Conservation (phyloP, 768 basidiomycete species). For the Panaeolus papilionaceus region DNA sequence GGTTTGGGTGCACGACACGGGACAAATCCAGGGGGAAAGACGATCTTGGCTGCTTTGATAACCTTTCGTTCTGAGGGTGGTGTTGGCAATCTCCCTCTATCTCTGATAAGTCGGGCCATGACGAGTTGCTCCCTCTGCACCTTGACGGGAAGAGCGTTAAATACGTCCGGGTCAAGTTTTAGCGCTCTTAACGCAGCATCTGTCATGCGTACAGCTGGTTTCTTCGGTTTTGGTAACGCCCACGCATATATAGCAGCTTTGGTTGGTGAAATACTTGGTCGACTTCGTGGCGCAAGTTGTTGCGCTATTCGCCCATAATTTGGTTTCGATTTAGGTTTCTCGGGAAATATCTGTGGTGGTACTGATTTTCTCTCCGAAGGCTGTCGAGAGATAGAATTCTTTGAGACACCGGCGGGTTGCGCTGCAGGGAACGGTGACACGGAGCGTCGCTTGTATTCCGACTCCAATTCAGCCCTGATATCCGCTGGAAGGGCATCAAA, state of each 20-base stretch:
- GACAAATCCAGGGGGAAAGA: slow-evolving; percentile 45
- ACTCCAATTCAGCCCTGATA: slow-evolving; percentile 70
- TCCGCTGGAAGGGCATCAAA: slow-evolving; percentile 76
- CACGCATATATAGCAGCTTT: slow-evolving; percentile 40
- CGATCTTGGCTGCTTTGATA: slow-evolving; percentile 57
- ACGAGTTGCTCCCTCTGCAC: slow-evolving; percentile 79
- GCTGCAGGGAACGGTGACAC: slow-evolving; percentile 47
- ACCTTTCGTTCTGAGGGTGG: slow-evolving; percentile 52
- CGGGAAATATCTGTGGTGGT: slow-evolving; percentile 38
- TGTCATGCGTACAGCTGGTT: slow-evolving; percentile 49
- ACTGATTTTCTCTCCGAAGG: slow-evolving; percentile 26
- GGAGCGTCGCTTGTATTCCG: slow-evolving; percentile 68
- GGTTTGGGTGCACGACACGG: slow-evolving; percentile 60
- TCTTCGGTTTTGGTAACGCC: slow-evolving; percentile 36
- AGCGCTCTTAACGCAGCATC: slow-evolving; percentile 66
- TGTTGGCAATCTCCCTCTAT: slow-evolving; percentile 45
- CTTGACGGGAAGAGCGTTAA: slow-evolving; percentile 63
- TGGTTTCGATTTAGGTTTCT: slow-evolving; percentile 37
- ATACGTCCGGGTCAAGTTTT: slow-evolving; percentile 78
- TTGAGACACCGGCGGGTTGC: slow-evolving; percentile 19
- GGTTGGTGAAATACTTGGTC: slow-evolving; percentile 42
- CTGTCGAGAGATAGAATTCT: slow-evolving; percentile 18
- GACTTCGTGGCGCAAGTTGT: slow-evolving; percentile 65
- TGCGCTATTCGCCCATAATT: slow-evolving; percentile 65
- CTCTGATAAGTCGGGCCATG: slow-evolving; percentile 57